Conservation (phyloP, 2,329 filamentous ascomycete species). For the Aspergillus pseudoglaucus region DNA sequence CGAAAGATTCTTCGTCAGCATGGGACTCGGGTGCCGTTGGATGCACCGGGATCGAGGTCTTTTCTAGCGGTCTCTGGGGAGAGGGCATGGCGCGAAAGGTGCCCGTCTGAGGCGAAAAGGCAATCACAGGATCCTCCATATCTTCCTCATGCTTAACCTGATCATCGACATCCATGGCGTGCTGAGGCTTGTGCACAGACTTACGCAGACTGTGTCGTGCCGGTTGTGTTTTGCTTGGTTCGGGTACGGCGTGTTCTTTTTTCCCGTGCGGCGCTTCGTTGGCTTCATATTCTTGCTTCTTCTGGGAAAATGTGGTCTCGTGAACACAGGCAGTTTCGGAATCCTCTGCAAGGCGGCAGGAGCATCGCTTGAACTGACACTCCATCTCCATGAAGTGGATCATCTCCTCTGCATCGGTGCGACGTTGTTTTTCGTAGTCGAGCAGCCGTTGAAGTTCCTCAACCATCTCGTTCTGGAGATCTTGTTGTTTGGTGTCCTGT, state of each 20-base stretch:
- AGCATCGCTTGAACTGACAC: slow-evolving; percentile 44
- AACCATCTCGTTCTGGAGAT: slow-evolving; percentile 39
- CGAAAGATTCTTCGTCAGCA: slow-evolving; percentile 3
- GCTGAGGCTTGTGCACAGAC: background rate
- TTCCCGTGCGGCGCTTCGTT: background rate
- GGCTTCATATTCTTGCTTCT: slow-evolving; percentile 1
- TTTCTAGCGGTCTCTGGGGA: slow-evolving; percentile 21
- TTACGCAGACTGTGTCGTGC: background rate
- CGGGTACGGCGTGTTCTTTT: background rate
- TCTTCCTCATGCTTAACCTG: slow-evolving; percentile 9
- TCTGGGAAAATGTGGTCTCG: slow-evolving; percentile 8
- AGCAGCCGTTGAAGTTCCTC: slow-evolving; percentile 44
- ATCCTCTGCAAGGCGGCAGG: slow-evolving; percentile 41
- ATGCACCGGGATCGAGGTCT: slow-evolving; percentile 10
- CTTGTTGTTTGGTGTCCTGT: slow-evolving; percentile 17
- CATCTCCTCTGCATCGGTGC: slow-evolving; percentile 51
- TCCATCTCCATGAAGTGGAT: slow-evolving; percentile 46
- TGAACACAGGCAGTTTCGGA: slow-evolving; percentile 35
- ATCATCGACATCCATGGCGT: slow-evolving; percentile 10
- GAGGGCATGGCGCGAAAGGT: slow-evolving; percentile 38
- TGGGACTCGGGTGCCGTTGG: slow-evolving; percentile 3
- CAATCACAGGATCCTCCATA: slow-evolving; percentile 31
- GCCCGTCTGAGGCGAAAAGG: slow-evolving; percentile 39
- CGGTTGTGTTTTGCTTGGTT: background rate
- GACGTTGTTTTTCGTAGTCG: slow-evolving; percentile 43